Evolutionary conservation across 2,329 filamentous ascomycete species (phyloP).

Genomic region (Torrubiellomyces zombiae): DNA sequence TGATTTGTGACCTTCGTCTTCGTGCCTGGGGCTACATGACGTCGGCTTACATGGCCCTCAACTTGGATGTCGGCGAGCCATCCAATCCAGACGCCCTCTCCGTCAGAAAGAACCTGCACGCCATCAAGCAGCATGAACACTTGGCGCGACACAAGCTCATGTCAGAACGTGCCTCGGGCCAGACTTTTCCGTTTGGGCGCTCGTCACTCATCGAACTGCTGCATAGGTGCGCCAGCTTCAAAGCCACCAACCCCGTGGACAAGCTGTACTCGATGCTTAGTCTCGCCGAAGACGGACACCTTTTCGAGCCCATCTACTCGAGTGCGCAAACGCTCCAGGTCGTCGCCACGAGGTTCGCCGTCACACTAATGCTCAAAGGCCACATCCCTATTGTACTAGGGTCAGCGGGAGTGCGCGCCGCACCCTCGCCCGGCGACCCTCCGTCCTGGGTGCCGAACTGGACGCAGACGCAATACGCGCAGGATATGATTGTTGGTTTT

Average conservation of each 20-base stretch:
- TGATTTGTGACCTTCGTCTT: slow-evolving; percentile 3
- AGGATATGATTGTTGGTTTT: slow-evolving; percentile 2
- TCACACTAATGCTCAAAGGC: slow-evolving; percentile 2
- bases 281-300: slow-evolving; percentile 3
- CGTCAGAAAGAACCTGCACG: slow-evolving; percentile 2
- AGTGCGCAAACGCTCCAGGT: slow-evolving; percentile 2
- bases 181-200: slow-evolving; percentile 3
- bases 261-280: slow-evolving; percentile 3
- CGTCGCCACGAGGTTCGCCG: slow-evolving; percentile 4
- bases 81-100: slow-evolving; percentile 1
- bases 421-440: background rate
- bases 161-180: slow-evolving; percentile 2
- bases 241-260: slow-evolving; percentile 2
- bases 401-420: slow-evolving; percentile 2
- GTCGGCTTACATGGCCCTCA: slow-evolving; percentile 4
- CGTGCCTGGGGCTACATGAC: slow-evolving; percentile 5
- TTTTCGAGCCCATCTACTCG: slow-evolving; percentile 4
- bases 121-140: slow-evolving; percentile 3
- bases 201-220: slow-evolving; percentile 2
- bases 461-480: slow-evolving; percentile 2
- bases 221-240: slow-evolving; percentile 3
- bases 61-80: slow-evolving; percentile 1
- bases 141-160: slow-evolving; percentile 1
- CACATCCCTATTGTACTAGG: slow-evolving; percentile 2
- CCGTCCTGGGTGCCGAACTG: slow-evolving; percentile 5